A percentile compares a stretch with the other conserved stretches of the same genome.
Evolutionary conservation across 1,284 basidiomycete genomes (phyloP).

Genomic region (Megacollybia platyphylla): DNA sequence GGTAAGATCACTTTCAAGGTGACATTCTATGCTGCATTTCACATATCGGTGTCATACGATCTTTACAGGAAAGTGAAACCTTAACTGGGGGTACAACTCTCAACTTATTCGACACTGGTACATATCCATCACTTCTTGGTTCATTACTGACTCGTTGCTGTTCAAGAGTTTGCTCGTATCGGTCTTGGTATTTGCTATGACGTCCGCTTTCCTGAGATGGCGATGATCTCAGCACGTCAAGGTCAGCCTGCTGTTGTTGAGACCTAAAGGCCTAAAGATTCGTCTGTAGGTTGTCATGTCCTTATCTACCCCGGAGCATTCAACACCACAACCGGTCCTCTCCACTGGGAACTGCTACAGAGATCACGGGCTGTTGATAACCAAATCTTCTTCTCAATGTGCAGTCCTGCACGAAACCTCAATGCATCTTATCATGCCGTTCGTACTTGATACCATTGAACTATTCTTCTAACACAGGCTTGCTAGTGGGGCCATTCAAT

Average conservation of each 20-base stretch:
- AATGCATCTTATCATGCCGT: constrained; percentile 80
- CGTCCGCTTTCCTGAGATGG: constrained; percentile 89
- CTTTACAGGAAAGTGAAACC: constrained; percentile 82
- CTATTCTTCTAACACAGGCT: neutral
- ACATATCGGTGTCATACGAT: neutral
- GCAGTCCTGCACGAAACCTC: constrained; percentile 85
- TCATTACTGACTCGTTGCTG: neutral
- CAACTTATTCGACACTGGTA: constrained; percentile 85
- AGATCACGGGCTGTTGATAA: constrained; percentile 91
- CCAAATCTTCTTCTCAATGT: constrained; percentile 92
- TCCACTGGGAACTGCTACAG: constrained; percentile 94
- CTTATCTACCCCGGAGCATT: constrained; percentile 90
- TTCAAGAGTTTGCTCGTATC: constrained; percentile 73
- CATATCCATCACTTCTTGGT: constrained; percentile 4
- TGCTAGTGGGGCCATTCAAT: constrained; percentile 81
- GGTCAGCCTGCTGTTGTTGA: constrained; percentile 27
- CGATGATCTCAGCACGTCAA: constrained; percentile 82
- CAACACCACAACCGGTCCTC: constrained; percentile 86
- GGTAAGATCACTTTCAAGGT: constrained; percentile 96
- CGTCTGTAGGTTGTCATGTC: constrained; percentile 61
- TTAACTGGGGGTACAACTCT: constrained; percentile 69
- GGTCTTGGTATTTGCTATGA: constrained; percentile 91
- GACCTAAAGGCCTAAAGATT: neutral
- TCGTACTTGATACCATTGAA: constrained; percentile 15
- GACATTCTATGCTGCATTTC: neutral